Conservation (phyloP, 2,329 filamentous ascomycete species). For the Ophiostoma sp. region DNA sequence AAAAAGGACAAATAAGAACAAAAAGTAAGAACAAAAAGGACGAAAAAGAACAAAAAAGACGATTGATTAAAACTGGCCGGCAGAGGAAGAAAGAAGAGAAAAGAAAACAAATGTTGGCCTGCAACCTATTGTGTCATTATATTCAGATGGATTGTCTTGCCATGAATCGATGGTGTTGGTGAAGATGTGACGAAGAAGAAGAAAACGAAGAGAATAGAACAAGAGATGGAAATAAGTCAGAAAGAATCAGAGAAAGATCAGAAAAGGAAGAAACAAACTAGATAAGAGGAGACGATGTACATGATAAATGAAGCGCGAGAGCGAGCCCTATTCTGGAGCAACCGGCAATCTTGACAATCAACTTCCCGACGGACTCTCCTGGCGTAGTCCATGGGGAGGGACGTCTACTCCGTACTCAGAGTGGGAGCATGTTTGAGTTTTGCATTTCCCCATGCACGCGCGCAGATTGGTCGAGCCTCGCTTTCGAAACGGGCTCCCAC, state of each 20-base stretch:
- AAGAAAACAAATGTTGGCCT: conserved; percentile 18
- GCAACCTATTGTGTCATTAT: conserved; percentile 20
- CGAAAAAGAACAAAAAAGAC: neutral
- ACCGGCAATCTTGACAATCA: neutral
- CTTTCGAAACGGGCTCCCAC: conserved; percentile 4
- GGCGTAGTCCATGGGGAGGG: neutral
- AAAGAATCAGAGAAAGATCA: conserved; percentile 1
- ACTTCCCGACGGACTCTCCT: conserved; percentile 7
- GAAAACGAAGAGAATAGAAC: neutral
- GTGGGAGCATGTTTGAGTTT: neutral
- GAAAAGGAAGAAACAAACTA: conserved; percentile 1
- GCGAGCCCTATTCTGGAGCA: conserved; percentile 4
- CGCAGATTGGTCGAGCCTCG: conserved; percentile 9
- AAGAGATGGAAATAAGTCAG: neutral
- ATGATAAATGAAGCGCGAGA: conserved; percentile 12
- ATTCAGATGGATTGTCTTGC: conserved; percentile 8
- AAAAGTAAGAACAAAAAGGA: neutral
- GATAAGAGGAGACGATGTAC: neutral
- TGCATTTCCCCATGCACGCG: neutral
- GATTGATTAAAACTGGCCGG: conserved; percentile 7
- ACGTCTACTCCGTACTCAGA: neutral
- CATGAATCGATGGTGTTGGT: conserved; percentile 12
- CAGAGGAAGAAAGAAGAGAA: conserved; percentile 12
- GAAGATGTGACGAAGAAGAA: conserved; percentile 7
- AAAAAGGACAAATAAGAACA: neutral